Evolutionary conservation across 768 basidiomycete species (phyloP), one percentile per base, ranked within the genome.

Genomic region (Xerocomellus amylosporus): DNA sequence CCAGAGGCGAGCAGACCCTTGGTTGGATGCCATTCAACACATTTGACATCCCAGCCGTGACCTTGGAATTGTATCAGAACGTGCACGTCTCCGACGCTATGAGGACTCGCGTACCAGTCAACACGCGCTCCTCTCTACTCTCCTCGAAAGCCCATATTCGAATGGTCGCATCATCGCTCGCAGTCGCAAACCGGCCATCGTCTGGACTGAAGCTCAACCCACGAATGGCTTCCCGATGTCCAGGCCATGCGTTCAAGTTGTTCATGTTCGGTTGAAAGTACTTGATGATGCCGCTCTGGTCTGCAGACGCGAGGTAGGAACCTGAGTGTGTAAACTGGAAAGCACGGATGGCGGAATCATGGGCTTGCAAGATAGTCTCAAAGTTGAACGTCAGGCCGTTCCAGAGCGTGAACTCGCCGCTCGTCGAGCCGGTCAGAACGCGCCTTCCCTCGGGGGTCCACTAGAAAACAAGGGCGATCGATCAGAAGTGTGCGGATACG

Each of bases 241-340:
- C 97, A 42, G 87, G 81, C 84, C 93, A 96, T 17, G 91, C 91
- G 7, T 90, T 92, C 62, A 99, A 75, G 69, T 99, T 99, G 78
- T 98, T 99, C 90, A 98, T 94, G 72, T 98, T 97, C 33, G 93
- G 93, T 61, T 98, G 94, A 67, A 98, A 99, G 74, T 98, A 99
- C 73, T 99, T 99, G 79, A 99, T 93, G 55, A 93, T 81, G 9
- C 97, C 97, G 36, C 78, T 84, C 69, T 94, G 92, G 76, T 99
- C 97, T 26, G 92, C 86, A 17, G 93, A 96, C 17, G 90, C 88
- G 46, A 99, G 83, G 72, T 91, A 98, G 15, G 87, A 79, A n/a
- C 96, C 97, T 0, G 91, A 90, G 62, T 97, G 93, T 0, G 92
- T 92, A 73, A 95, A 99, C 15, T 82, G 75, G 69, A 98, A 83